Evolutionary conservation across 306 rosid species (phyloP), one percentile per base, ranked within the genome.

Genomic region (Cucumis hystrix): DNA sequence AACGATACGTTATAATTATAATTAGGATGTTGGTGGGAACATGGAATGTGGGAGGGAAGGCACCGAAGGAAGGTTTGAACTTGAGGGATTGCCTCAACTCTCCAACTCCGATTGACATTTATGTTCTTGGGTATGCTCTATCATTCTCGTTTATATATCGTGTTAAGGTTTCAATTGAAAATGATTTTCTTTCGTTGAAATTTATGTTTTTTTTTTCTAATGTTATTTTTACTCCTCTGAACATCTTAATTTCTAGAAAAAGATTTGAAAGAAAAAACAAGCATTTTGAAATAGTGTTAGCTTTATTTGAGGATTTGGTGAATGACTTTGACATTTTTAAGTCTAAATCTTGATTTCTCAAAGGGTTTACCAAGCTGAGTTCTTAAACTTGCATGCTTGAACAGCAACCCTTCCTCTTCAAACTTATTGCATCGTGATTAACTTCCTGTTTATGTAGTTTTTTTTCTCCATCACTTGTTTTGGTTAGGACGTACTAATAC

Each of bases 1-100:
- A 5, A 14, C 40, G 67, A 61, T 9, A 10, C 7, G 14, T 3
- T 10, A 1, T 20, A 23, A 23, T 23, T 23, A 23, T 23, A 23
- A 20, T 13, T 12, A 95, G 98, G 80, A 88, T 90, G 90, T 85
- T 90, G 41, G 97, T 89, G 60, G 98, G 98, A 79, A 95, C 98
- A 58, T 95, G 98, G 98, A 95, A 95, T 80, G 96, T 95, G 25
- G 98, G 97, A 70, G 98, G 98, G n/a, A 92, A 90, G 75, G 77
- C 98, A 13, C 98, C 97, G 2, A 85, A 80, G 8, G 86, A 84
- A 41, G 80, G 79, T 40, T 82, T 92, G 83, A 81, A 88, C 80
- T 79, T 95, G 78, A 87, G 82, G 77, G 88, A 89, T 23, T 95
- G 98, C 97, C 91, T 95, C 8, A 84, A 75, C 49, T 89, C 90